These are phyloP conservation scores for Trapa incisa DNA, from an alignment of 345 rosid genomes.

Conservation along the genomic window DNA sequence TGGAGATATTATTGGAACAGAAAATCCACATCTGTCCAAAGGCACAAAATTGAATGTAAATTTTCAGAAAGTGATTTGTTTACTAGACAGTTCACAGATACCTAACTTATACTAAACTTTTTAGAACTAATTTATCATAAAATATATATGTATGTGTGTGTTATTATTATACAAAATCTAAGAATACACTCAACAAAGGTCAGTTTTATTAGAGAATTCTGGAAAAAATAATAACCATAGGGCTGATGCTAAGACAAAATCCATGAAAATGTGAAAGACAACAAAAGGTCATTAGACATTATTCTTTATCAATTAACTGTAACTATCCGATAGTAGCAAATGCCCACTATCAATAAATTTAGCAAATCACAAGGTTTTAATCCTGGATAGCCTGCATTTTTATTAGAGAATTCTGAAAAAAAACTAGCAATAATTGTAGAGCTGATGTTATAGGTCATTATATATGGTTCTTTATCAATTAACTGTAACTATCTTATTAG, in stretches of 20 bases:
- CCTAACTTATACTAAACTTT: not conserved
- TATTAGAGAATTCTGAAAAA: not conserved
- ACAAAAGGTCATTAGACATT: not conserved
- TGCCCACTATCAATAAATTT: not conserved
- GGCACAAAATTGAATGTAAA: conserved; percentile 10
- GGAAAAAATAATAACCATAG: not conserved
- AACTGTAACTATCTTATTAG: conserved; percentile 1
- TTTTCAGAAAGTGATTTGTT: not conserved
- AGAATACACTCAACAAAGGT: not conserved
- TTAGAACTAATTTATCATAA: not conserved
- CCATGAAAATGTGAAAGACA: not conserved
- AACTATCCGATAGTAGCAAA: not conserved
- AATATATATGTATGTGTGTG: not conserved
- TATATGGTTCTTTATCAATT: not conserved
- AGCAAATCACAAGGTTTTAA: not conserved
- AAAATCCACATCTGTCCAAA: conserved; percentile 43
- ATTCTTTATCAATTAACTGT: not conserved
- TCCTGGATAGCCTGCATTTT: too few species aligned
- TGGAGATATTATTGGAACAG: conserved; percentile 27
- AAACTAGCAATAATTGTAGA: not conserved
- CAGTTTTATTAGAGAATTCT: not conserved
- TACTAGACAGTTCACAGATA: not conserved
- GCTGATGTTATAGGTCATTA: not conserved
- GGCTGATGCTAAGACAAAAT: not conserved
- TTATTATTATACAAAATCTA: not conserved